Evolutionary conservation across 768 basidiomycete species (phyloP), one percentile per base, ranked within the genome.

Genomic region (Rhodotorula taiwanensis): DNA sequence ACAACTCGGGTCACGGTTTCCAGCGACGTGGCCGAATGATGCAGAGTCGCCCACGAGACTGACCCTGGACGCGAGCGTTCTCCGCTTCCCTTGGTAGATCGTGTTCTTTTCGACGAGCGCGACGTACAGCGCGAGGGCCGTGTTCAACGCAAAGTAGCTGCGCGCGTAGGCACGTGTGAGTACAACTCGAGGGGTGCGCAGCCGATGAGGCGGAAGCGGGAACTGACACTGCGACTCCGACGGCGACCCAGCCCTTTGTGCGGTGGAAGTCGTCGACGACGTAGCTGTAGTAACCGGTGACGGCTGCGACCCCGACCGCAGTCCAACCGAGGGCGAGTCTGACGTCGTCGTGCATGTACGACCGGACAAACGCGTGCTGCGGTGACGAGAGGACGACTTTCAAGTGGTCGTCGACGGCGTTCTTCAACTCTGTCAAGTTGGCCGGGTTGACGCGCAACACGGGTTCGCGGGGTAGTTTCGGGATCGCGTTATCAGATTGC

Each of bases 11-110:
- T 18, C 34, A 21, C 21, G 13, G 33, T n/a, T n/a, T 36, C n/a
- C 10, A 42, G 11, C 28, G 10, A 10, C 21, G 21, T 2, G 20
- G 23, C 5, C 9, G 21, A 20, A 31, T 11, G 30, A 48, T 15
- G 41, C 20, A 18, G 20, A 33, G 21, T 42, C 6, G 31, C 54
- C 31, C 52, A 30, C 61, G 21, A 47, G 27, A 78, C 84, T 62
- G 69, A 89, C 88, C 62, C 89, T 81, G 75, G 89, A 90, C 21
- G 88, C 87, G 66, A 94, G 84, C 21, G 88, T 86, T 77, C 93
- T 91, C 67, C 92, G 84, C 74, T 86, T 89, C 41, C 92, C 92
- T 30, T 87, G 83, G 74, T 90, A 97, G 63, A 94, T 83, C 55
- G 83, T 85, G 62, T 87, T 81, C 39, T 86, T 85, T 74, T 93